These are phyloP conservation scores for Phytophthora sp. DNA, from an alignment of 352 stramenopile genomes.

Conservation along the genomic window DNA sequence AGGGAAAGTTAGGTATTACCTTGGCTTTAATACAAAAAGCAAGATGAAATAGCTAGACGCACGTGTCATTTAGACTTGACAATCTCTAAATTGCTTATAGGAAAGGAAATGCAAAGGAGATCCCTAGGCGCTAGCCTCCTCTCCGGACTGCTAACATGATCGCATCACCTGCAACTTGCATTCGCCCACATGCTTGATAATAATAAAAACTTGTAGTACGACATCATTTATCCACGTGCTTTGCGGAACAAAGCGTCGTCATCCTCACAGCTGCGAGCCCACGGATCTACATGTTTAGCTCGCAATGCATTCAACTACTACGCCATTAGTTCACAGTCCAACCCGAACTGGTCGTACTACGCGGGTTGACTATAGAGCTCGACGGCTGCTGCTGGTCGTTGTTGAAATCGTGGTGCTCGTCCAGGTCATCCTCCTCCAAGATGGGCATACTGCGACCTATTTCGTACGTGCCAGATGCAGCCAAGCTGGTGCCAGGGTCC, in stretches of 20 bases:
- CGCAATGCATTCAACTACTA: too few relatives aligned
- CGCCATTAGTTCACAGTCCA: conserved; percentile 60
- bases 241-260: conserved; percentile 37
- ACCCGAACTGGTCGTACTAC: conserved; percentile 55
- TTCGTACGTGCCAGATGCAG: conserved; percentile 57
- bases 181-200: conserved; percentile 35
- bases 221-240: conserved; percentile 27
- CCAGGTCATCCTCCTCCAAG: conserved; percentile 63
- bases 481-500: conserved; percentile 44
- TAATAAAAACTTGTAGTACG: conserved; percentile 36
- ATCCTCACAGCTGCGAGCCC: conserved; percentile 14
- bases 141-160: too few relatives aligned
- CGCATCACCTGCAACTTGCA: conserved; percentile 7
- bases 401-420: conserved; percentile 34
- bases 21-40: conserved; percentile 12
- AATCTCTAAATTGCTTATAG: conserved; percentile 23
- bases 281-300: conserved; percentile 32
- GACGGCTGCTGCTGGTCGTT: conserved; percentile 25
- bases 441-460: conserved; percentile 61
- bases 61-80: conserved; percentile 28
- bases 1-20: conserved; percentile 3
- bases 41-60: conserved; percentile 20
- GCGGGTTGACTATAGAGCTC: conserved; percentile 33
- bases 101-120: background rate
- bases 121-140: too few relatives aligned